phyloP scores from a whole-genome alignment of 495 filamentous ascomycete species.

The Hyaloscypha finlandica region DNA sequence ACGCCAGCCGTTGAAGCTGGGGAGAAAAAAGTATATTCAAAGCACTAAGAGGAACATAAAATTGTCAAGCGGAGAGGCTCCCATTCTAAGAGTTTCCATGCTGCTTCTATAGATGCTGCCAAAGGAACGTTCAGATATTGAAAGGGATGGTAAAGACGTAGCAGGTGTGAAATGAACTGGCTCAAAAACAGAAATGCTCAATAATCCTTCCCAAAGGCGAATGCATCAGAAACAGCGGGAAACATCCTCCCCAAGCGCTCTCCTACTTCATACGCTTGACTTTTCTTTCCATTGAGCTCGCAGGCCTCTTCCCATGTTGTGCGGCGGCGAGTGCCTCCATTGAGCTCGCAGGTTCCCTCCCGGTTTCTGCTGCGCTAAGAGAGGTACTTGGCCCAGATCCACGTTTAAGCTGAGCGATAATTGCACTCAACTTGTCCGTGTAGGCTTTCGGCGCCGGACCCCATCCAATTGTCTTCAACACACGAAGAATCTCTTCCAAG shows the following conservation, averaged over 20 bases:
- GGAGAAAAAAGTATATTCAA: too few relatives aligned
- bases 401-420: conserved; percentile 28
- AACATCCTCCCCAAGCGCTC: background rate
- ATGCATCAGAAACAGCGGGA: background rate
- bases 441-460: conserved; percentile 28
- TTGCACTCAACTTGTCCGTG: conserved; percentile 16
- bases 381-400: conserved; percentile 6
- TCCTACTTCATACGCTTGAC: conserved; percentile 28
- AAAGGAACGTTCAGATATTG: background rate
- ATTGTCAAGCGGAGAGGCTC: background rate
- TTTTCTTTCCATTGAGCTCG: conserved; percentile 24
- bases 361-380: background rate
- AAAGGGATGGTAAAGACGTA: background rate
- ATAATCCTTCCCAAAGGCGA: background rate
- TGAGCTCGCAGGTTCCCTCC: conserved; percentile 21
- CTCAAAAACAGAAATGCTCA: background rate
- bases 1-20: too few relatives aligned
- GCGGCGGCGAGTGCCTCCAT: conserved; percentile 1
- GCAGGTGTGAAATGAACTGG: background rate
- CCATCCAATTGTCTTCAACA: conserved; percentile 23
- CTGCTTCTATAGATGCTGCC: background rate
- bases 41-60: background rate
- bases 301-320: conserved; percentile 21
- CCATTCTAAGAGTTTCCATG: background rate
- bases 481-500: conserved; percentile 27